Conservation (phyloP, 306 rosid species). For the Fragaria vesca region DNA sequence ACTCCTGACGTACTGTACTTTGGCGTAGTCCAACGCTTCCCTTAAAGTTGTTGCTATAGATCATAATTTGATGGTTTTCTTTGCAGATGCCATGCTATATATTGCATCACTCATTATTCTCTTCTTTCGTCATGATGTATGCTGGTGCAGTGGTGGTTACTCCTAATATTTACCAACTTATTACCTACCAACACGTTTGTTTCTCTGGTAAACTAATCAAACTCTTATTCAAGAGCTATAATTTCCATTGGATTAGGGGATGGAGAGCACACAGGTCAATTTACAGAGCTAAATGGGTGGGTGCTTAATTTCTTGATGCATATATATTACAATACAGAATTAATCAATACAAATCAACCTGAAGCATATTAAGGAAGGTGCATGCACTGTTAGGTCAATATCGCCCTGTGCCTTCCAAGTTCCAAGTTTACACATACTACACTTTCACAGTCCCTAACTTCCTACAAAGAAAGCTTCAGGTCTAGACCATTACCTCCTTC, state of each 20-base stretch:
- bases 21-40: no score
- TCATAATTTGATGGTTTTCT: not conserved
- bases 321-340: not conserved
- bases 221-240: no score
- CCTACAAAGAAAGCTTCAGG: slow-evolving; percentile 66
- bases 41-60: not conserved
- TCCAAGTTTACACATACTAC: not conserved
- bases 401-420: slow-evolving; percentile 1
- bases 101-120: slow-evolving; percentile 1
- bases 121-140: not conserved
- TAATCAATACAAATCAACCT: not conserved
- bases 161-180: not conserved
- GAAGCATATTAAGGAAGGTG: not conserved
- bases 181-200: not conserved
- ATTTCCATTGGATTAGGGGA: no score
- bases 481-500: slow-evolving; percentile 38
- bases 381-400: not conserved
- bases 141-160: not conserved
- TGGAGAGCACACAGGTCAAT: not conserved
- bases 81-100: slow-evolving; percentile 1
- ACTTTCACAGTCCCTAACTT: slow-evolving; percentile 13
- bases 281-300: not conserved
- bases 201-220: not conserved
- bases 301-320: not conserved
- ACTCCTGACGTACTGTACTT: no score